phyloP scores from a whole-genome alignment of 352 stramenopile genomes.

The Globisporangium lucens region DNA sequence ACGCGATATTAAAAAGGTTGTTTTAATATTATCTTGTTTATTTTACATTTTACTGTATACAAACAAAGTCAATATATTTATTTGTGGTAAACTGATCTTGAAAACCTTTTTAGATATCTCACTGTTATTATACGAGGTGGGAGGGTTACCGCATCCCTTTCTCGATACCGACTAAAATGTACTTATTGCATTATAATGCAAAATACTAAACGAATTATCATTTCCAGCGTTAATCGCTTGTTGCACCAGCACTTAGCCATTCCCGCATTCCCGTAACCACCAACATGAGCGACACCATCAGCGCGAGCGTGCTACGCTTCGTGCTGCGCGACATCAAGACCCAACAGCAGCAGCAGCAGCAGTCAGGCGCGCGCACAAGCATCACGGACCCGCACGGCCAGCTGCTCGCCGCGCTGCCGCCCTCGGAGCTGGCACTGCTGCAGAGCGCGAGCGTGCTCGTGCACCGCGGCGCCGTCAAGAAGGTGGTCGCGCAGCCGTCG shows the following conservation, averaged over 20 bases:
- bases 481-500: conserved; percentile 44
- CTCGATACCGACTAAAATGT: neutral
- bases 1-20: no score
- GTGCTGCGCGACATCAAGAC: conserved; percentile 48
- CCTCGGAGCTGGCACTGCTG: conserved; percentile 41
- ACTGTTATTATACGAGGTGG: no score
- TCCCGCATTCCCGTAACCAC: neutral
- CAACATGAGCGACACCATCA: conserved; percentile 12
- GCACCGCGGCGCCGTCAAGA: conserved; percentile 39
- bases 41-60: no score
- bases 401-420: conserved; percentile 36
- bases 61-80: no score
- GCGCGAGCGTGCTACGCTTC: conserved; percentile 36
- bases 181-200: no score
- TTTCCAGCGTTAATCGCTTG: neutral
- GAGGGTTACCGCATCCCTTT: no score
- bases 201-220: neutral
- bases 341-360: conserved; percentile 2
- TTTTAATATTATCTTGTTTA: no score
- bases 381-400: conserved; percentile 37
- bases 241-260: neutral
- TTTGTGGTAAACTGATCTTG: no score
- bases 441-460: conserved; percentile 59
- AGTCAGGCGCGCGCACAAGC: neutral
- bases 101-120: no score